Base-by-base conservation (phyloP, 2,329 filamentous ascomycete genomes). In the Botryotinia globosa region DNA sequence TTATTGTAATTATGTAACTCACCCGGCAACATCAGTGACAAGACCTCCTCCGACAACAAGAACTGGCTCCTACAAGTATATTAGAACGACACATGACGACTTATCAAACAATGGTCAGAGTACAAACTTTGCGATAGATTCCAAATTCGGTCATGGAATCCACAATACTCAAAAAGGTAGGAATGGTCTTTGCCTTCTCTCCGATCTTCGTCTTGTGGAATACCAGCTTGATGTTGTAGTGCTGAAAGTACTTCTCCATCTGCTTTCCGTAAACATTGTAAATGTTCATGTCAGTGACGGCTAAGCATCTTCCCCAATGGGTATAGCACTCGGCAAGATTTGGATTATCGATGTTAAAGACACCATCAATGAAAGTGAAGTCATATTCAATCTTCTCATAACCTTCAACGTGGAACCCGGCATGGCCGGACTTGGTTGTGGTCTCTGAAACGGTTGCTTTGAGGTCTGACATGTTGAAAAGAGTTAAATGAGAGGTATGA, bases 331-430 rank as follows among this genome's bases (percentile, higher is more conserved):
- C 82, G 25, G 90, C 89, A 16, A 93, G 85, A 77, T 91, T 86
- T 25, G 83, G 77, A 78, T 92, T 91, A 75, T 84, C 78, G 59
- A 84, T 77, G 79, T 91, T 83, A 81, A 93, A 92, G 72, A 93
- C 85, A 65, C 87, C 88, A 77, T 93, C 90, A 64, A 92, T 85
- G 81, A 93, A 92, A 71, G 89, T 88, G 81, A 93, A 93, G 82
- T 92, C 90, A 80, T 92, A 92, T 79, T 91, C 88, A 79, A 92
- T 92, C 85, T 91, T 92, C 84, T 93, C 91, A 77, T 91, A 92
- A 37, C 91, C 91, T 77, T 89, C 88, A 74, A 92, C 90, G 76
- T 91, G 88, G 82, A 92, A 92, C 54, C 90, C 91, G 74, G 65
- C 67, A 65, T 80, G 78, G 22, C 70, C 70, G 34, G 78, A 75